These are phyloP conservation scores for Populus trichocarpa DNA, from an alignment of 441 rosid genomes.

Conservation along the genomic window DNA sequence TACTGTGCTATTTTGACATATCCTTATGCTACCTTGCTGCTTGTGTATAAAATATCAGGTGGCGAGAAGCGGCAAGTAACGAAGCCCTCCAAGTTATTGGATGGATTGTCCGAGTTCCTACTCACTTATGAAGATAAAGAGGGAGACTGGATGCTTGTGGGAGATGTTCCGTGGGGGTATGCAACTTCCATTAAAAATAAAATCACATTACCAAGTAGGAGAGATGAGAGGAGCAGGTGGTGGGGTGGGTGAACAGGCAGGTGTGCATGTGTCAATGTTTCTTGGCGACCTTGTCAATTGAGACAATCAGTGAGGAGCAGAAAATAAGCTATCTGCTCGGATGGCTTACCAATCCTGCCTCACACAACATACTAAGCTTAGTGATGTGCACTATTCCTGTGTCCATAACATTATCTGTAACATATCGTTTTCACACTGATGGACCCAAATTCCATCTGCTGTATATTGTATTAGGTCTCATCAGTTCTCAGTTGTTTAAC, in stretches of 20 bases:
- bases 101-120: slow-evolving; percentile 73
- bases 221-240: not conserved
- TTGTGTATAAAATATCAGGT: slow-evolving; percentile 18
- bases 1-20: not conserved
- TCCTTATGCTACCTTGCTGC: slow-evolving; percentile 14
- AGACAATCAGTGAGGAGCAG: not conserved
- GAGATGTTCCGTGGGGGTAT: slow-evolving; percentile 30
- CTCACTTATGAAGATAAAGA: slow-evolving; percentile 89
- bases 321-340: not conserved
- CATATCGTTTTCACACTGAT: not conserved
- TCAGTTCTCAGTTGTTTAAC: not conserved
- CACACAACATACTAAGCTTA: not conserved
- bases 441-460: not conserved
- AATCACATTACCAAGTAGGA: not conserved
- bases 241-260: not conserved
- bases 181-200: not conserved
- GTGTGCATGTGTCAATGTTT: not conserved
- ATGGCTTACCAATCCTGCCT: not conserved
- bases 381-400: not conserved
- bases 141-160: slow-evolving; percentile 95
- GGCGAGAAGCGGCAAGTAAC: slow-evolving; percentile 24
- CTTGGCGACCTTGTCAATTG: not conserved
- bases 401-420: not conserved
- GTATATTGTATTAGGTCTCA: not conserved
- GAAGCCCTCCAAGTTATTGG: slow-evolving; percentile 46